Evolutionary conservation across 1,139 yeast genomes (phyloP), one percentile per base, ranked within the genome.

Genomic region (Scheffersomyces titani): DNA sequence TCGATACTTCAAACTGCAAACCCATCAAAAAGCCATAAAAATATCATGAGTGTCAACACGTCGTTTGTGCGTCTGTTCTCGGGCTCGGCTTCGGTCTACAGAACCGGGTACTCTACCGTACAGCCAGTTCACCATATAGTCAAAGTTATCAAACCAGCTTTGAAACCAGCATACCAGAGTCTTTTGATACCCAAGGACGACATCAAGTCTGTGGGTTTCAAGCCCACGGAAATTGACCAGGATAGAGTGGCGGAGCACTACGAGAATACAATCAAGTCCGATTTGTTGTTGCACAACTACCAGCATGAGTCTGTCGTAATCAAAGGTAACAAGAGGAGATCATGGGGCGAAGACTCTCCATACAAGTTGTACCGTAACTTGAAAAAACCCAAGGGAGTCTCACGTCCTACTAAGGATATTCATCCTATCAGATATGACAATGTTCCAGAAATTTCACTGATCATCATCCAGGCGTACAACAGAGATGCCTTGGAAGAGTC

Each of bases 91-190:
- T 68, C 69, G 5, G 67, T 72, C 21, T 68, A 78, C 50, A 90
- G 86, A 66, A 83, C 92, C 7, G 96, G 91, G 1, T 87, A 88
- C 70, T 89, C 96, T 52, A 83, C 91, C 51, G 93, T 90, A 45
- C 84, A 88, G 54, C 98, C 99, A 2, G 97, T 93, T 19, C 99
- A 94, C 72, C 99, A 94, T 73, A 82, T 87, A 60, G 90, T 94
- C 56, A 85, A 84, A 63, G 86, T 90, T 66, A 82, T 84, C 64
- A 94, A 94, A 73, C 76, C 86, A 40, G 84, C 84, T 59, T 77
- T 92, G 67, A 82, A 89, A 62, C 91, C 92, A 54, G 78, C 85
- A 58, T 89, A 86, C 70, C 84, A 90, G 57, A 89, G 85, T 52
- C 74, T 92, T 54, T 83, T 89, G 62, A 75, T 81, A 55, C 85